phyloP scores from a whole-genome alignment of 805 yeast genomes.

The Dipodascus geniculatus region DNA sequence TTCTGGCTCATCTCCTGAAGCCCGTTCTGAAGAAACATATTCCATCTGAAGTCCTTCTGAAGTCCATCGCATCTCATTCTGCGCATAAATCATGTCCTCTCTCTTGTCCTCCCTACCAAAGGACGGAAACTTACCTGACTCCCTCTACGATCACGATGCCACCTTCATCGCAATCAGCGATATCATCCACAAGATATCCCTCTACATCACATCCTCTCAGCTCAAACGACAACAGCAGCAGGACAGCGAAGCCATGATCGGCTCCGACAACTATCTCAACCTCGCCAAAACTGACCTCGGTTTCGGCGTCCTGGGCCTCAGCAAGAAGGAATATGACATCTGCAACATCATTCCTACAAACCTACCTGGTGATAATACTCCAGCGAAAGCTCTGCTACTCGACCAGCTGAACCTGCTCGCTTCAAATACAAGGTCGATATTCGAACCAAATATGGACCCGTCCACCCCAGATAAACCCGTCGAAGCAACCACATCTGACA shows the following conservation, averaged over 20 bases:
- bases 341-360: neutral
- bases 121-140: neutral
- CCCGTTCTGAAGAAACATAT: too few relatives aligned
- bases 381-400: conserved; percentile 13
- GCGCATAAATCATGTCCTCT: too few relatives aligned
- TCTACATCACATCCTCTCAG: neutral
- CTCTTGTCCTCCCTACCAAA: neutral
- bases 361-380: conserved; percentile 16
- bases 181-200: neutral
- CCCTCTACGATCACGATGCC: neutral
- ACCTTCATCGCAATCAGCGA: neutral
- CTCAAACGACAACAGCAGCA: neutral
- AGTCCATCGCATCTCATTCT: too few relatives aligned
- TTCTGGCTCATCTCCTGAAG: too few relatives aligned
- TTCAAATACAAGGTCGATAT: neutral
- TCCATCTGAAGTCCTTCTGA: too few relatives aligned
- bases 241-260: neutral
- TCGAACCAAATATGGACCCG: neutral
- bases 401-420: conserved; percentile 7
- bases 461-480: neutral
- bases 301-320: neutral
- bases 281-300: neutral
- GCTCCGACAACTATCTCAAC: neutral
- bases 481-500: neutral
- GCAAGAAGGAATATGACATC: neutral